A percentile compares a stretch with the other conserved stretches of the same genome.
These are phyloP conservation scores for Baorangia bicolor DNA, from an alignment of 768 basidiomycete species.

Conservation along the genomic window DNA sequence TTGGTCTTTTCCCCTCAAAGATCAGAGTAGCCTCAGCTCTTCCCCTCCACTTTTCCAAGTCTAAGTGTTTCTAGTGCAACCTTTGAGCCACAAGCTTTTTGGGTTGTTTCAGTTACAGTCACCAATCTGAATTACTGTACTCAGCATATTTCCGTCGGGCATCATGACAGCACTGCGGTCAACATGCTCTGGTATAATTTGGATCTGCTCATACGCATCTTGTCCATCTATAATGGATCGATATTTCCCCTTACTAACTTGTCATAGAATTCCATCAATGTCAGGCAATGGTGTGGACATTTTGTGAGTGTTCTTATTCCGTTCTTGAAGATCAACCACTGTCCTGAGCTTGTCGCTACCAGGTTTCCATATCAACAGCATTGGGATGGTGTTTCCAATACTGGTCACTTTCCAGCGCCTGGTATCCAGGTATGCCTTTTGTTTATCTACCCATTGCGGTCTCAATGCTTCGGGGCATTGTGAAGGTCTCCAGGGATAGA, in stretches of 20 bases:
- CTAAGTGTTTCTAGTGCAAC: no score
- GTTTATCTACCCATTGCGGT: slow-evolving; percentile 1
- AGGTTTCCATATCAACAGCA: slow-evolving; percentile 3
- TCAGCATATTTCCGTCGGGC: slow-evolving; percentile 35
- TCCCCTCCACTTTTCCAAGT: no score
- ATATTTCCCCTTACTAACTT: neutral
- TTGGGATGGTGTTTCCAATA: no score
- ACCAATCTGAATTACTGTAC: no score
- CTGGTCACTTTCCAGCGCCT: neutral
- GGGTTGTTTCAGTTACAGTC: no score
- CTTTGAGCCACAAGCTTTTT: no score
- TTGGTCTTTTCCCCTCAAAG: no score
- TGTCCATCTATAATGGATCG: neutral
- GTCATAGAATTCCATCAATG: slow-evolving; percentile 13
- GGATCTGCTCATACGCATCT: slow-evolving; percentile 24
- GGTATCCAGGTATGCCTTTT: neutral
- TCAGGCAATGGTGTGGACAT: slow-evolving; percentile 15
- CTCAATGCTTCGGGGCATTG: neutral
- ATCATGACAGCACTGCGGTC: slow-evolving; percentile 37
- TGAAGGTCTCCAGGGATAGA: no score
- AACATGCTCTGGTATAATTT: slow-evolving; percentile 2
- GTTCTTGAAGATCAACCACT: slow-evolving; percentile 10
- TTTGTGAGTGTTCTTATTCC: slow-evolving; percentile 22
- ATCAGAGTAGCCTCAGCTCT: no score
- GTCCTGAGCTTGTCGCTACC: neutral